These are phyloP conservation scores for Xylaria flabelliformis DNA, from an alignment of 495 filamentous ascomycete species.

Conservation along the genomic window DNA sequence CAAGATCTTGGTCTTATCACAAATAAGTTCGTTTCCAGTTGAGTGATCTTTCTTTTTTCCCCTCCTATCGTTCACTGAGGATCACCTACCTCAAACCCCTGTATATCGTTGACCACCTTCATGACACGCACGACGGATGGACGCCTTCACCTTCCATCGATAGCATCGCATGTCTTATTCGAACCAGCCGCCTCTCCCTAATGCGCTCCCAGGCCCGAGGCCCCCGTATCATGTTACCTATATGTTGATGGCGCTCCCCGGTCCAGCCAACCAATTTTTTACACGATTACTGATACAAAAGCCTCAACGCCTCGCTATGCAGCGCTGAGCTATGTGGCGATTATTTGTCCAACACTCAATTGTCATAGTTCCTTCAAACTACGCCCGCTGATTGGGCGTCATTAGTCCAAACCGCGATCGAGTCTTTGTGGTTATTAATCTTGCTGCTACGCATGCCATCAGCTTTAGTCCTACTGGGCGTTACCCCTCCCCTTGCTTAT, in stretches of 20 bases:
- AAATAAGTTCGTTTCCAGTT: conserved; percentile 19
- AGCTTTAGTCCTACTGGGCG: neutral
- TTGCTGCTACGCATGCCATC: conserved; percentile 13
- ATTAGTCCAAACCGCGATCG: neutral
- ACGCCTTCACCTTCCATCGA: conserved; percentile 7
- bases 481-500: neutral
- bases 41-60: conserved; percentile 28
- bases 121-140: neutral
- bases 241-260: conserved; percentile 18
- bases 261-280: conserved; percentile 26
- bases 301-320: conserved; percentile 26
- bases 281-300: conserved; percentile 29
- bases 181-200: conserved; percentile 1
- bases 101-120: conserved; percentile 13
- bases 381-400: neutral
- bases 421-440: neutral
- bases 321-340: neutral
- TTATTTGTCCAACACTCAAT: neutral
- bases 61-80: conserved; percentile 19
- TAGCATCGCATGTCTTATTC: conserved; percentile 3
- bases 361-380: neutral
- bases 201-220: conserved; percentile 5
- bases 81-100: neutral
- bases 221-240: conserved; percentile 21
- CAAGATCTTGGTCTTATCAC: conserved; percentile 26